These are phyloP conservation scores for Amauroascus verrucosus DNA, from an alignment of 2,329 filamentous ascomycete genomes.

Conservation along the genomic window DNA sequence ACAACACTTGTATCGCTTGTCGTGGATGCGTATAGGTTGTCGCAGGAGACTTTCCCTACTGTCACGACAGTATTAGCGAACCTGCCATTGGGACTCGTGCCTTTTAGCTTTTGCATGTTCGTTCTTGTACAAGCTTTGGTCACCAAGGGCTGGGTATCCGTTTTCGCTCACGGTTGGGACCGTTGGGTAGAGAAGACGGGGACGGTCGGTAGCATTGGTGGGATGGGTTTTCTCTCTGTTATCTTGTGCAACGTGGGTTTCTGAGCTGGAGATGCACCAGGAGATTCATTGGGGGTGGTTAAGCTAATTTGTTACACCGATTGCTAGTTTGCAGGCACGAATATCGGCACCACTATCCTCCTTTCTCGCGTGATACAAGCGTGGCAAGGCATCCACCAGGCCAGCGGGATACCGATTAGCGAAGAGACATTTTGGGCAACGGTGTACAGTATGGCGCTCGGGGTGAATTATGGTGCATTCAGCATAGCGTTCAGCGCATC, in stretches of 20 bases:
- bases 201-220: conserved; percentile 56
- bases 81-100: conserved; percentile 57
- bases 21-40: conserved; percentile 45
- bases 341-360: conserved; percentile 66
- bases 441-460: conserved; percentile 63
- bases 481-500: conserved; percentile 63
- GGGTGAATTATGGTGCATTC: conserved; percentile 66
- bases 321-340: conserved; percentile 60
- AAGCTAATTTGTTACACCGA: conserved; percentile 14
- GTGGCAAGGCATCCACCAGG: conserved; percentile 52
- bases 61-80: conserved; percentile 54
- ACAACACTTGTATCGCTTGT: conserved; percentile 46
- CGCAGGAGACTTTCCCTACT: conserved; percentile 60
- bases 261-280: not conserved
- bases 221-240: conserved; percentile 63
- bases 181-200: conserved; percentile 62
- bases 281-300: not conserved
- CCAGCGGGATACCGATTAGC: conserved; percentile 42
- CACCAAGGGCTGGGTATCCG: conserved; percentile 62
- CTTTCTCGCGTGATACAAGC: conserved; percentile 59
- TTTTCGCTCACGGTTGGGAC: conserved; percentile 64
- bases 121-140: conserved; percentile 62
- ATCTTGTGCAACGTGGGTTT: conserved; percentile 59
- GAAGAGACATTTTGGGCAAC: conserved; percentile 63
- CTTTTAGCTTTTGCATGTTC: conserved; percentile 66